A percentile compares a stretch with the other conserved stretches of the same genome.
phyloP scores from a whole-genome alignment of 345 rosid species.

The Reutealis trisperma region DNA sequence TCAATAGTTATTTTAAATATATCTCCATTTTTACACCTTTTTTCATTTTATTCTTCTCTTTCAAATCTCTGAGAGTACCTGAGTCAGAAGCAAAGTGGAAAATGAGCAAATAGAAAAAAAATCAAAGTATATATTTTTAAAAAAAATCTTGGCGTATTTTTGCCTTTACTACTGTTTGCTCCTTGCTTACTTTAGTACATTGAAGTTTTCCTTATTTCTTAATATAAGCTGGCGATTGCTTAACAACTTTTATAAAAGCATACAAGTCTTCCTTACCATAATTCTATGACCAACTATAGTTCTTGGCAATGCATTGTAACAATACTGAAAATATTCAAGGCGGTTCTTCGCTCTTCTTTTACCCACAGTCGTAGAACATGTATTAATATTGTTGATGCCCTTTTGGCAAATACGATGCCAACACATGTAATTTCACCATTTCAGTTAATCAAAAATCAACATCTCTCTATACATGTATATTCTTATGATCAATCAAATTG shows the following conservation, averaged over 20 bases:
- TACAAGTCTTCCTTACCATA: neutral
- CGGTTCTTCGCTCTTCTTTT: too few relatives aligned
- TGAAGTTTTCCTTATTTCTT: neutral
- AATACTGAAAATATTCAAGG: too few relatives aligned
- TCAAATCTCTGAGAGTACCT: constrained; percentile 14
- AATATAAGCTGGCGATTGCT: constrained; percentile 13
- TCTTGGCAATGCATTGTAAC: too few relatives aligned
- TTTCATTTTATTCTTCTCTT: neutral
- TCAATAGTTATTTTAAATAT: neutral
- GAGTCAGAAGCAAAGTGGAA: neutral
- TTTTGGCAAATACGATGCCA: too few relatives aligned
- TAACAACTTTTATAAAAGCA: constrained; percentile 11
- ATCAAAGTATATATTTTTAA: too few relatives aligned
- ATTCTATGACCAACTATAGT: constrained; percentile 15
- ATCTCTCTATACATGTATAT: too few relatives aligned
- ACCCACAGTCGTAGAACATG: too few relatives aligned
- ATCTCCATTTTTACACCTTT: too few relatives aligned
- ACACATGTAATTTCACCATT: too few relatives aligned
- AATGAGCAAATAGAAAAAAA: neutral
- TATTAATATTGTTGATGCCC: too few relatives aligned
- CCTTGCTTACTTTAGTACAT: neutral
- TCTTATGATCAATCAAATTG: too few relatives aligned
- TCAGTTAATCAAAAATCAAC: too few relatives aligned
- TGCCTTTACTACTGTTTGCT: neutral
- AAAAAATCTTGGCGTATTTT: neutral